Evolutionary conservation across 495 filamentous ascomycete genomes (phyloP), one percentile per base, ranked within the genome.

Genomic region (Neurospora sp.): DNA sequence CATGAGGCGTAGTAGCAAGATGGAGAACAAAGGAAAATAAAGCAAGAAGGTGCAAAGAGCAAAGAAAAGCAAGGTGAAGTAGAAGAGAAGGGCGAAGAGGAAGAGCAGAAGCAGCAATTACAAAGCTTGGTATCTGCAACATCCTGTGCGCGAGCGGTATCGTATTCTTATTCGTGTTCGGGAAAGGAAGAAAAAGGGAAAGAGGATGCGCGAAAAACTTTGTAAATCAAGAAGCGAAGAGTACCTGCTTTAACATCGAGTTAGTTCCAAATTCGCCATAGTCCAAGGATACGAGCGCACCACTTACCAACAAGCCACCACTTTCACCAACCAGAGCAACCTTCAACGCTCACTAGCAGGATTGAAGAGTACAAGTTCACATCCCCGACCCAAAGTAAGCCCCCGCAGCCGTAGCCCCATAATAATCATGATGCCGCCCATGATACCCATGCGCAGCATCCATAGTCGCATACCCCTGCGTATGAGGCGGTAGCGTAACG

Each of bases 1-100:
- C 79, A 85, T 69, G 80, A 84, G 40, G 76, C 80, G 75, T 80
- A 82, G 77, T 78, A 80, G 41, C 80, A 85, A 49, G 81, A 79
- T 10, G 10, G 84, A 72, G 12, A 7, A 44, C 10, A 40, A 41
- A 74, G 44, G 1, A 18, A 40, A 40, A 27, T n/a, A 18, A 54
- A 27, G 27, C 66, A 35, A 71, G 20, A 35, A 69, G 38, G n/a
- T 44, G 31, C 0, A 60, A 20, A 16, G 38, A 38, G 23, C 2
- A 71, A 31, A 42, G 38, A 39, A 35, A 40, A 70, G 62, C 12
- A 20, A 8, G 5, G 39, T 39, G 70, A 31, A 39, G 40, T 20
- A 46, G 23, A 46, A 41, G 31, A 40, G 23, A 20, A 35, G 9
- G 42, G 14, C 12, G 14, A 49, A 69, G 16, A 27, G 37, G 11